These are phyloP conservation scores for Tremella fuciformis DNA, from an alignment of 768 basidiomycete species.

Conservation along the genomic window DNA sequence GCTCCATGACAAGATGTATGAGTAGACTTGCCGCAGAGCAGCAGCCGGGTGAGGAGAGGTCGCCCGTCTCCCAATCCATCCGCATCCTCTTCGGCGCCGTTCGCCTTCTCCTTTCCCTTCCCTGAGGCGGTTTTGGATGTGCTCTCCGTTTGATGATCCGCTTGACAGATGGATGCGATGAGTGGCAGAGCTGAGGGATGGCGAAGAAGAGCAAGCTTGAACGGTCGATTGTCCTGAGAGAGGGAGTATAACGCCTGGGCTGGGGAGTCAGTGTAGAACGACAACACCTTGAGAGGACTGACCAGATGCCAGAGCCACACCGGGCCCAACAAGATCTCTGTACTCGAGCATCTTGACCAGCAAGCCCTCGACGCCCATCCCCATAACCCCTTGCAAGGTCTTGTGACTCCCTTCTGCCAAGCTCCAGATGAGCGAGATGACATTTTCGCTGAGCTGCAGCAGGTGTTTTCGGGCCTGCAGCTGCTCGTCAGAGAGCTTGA, in stretches of 20 bases:
- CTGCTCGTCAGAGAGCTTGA: conserved; percentile 64
- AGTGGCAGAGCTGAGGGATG: conserved; percentile 26
- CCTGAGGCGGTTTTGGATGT: conserved; percentile 17
- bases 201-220: conserved; percentile 62
- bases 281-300: conserved; percentile 22
- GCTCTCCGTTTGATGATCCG: conserved; percentile 21
- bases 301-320: conserved; percentile 80
- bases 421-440: conserved; percentile 90
- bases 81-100: conserved; percentile 24
- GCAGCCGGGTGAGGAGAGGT: conserved; percentile 30
- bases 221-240: conserved; percentile 82
- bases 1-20: neutral
- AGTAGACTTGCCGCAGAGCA: conserved; percentile 33
- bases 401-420: conserved; percentile 84
- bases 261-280: conserved; percentile 42
- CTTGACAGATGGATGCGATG: conserved; percentile 22
- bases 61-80: conserved; percentile 51
- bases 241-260: conserved; percentile 91
- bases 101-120: conserved; percentile 43
- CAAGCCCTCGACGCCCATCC: conserved; percentile 73
- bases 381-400: conserved; percentile 80
- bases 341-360: conserved; percentile 83
- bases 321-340: conserved; percentile 64
- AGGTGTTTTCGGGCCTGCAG: conserved; percentile 65
- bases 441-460: conserved; percentile 84